Percentiles rank a stretch among this genome's conserved stretches.
Evolutionary conservation across 306 rosid genomes (phyloP).

Genomic region (Lotus japonicus): DNA sequence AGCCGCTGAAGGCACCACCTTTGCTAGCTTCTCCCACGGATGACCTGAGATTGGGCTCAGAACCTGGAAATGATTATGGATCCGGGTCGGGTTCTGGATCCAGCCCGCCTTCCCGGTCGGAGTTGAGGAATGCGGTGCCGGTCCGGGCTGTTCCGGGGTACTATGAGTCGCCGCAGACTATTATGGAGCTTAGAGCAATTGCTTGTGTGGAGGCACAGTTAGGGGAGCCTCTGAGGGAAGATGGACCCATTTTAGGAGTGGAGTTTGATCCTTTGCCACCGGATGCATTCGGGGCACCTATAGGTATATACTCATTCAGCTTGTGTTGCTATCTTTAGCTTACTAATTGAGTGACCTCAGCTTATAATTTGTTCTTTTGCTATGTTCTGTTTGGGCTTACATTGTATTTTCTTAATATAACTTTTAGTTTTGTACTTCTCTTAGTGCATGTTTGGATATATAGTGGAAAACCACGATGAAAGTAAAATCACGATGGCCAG

Average conservation of each 20-base stretch:
- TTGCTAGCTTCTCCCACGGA: constrained; percentile 62
- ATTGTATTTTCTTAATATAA: not conserved
- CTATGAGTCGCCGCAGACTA: constrained; percentile 61
- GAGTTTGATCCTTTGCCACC: constrained; percentile 96
- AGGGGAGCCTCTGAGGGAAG: constrained; percentile 89
- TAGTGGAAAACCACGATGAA: too few species aligned
- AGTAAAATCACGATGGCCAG: too few species aligned
- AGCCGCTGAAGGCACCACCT: constrained; percentile 31
- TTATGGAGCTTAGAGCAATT: constrained; percentile 79
- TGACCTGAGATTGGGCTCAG: constrained; percentile 49
- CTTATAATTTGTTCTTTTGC: not conserved
- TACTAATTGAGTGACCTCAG: not conserved
- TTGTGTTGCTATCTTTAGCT: not conserved
- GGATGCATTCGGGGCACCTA: constrained; percentile 92
- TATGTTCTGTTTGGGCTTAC: not conserved
- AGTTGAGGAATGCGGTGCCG: constrained; percentile 48
- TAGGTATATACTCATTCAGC: constrained; percentile 47
- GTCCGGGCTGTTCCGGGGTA: constrained; percentile 43
- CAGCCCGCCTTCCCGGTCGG: constrained; percentile 56
- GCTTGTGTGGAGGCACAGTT: constrained; percentile 91
- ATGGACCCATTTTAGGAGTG: constrained; percentile 82
- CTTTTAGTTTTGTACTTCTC: not conserved
- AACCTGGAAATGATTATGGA: constrained; percentile 69
- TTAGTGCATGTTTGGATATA: too few species aligned
- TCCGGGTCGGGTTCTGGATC: constrained; percentile 97